Percentiles rank a stretch among this genome's conserved stretches.
Conservation (phyloP, 129 eudicot genomes). For the Ambrosia trifida region DNA sequence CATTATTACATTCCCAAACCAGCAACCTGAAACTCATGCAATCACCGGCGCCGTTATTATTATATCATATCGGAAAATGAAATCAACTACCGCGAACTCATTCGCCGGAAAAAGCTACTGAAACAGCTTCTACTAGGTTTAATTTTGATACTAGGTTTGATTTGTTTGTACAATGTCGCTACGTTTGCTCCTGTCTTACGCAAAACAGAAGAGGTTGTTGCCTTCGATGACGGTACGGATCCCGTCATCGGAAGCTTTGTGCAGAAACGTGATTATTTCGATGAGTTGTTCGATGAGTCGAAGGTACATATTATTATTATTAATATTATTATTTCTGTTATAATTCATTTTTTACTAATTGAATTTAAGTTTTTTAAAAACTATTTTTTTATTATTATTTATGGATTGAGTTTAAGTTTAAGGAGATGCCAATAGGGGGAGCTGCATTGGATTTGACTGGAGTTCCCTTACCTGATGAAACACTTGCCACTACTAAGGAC, state of each 20-base stretch:
- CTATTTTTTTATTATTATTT: neutral
- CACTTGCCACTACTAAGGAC: slow-evolving; percentile 70
- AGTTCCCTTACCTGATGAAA: slow-evolving; percentile 95
- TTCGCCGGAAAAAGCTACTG: slow-evolving; percentile 35
- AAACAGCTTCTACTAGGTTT: slow-evolving; percentile 43
- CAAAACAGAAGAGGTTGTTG: neutral
- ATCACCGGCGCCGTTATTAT: neutral
- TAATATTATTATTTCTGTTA: too few relatives aligned
- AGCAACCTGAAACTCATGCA: slow-evolving; percentile 11
- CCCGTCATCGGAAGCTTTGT: slow-evolving; percentile 48
- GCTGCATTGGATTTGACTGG: slow-evolving; percentile 89
- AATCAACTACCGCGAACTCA: slow-evolving; percentile 42
- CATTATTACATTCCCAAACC: neutral
- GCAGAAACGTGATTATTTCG: too few relatives aligned
- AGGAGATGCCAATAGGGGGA: slow-evolving; percentile 91
- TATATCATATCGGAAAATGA: slow-evolving; percentile 36
- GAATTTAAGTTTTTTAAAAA: too few relatives aligned
- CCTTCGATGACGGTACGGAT: slow-evolving; percentile 52
- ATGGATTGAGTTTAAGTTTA: slow-evolving; percentile 80
- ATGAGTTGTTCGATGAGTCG: slow-evolving; percentile 51
- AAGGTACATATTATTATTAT: too few relatives aligned
- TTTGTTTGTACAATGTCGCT: too few relatives aligned
- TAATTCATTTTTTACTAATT: too few relatives aligned
- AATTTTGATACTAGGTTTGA: too few relatives aligned
- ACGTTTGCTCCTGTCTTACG: too few relatives aligned